Evolutionary conservation across 2,329 filamentous ascomycete species (phyloP).

Genomic region (Neophaeococcomyces aloes): DNA sequence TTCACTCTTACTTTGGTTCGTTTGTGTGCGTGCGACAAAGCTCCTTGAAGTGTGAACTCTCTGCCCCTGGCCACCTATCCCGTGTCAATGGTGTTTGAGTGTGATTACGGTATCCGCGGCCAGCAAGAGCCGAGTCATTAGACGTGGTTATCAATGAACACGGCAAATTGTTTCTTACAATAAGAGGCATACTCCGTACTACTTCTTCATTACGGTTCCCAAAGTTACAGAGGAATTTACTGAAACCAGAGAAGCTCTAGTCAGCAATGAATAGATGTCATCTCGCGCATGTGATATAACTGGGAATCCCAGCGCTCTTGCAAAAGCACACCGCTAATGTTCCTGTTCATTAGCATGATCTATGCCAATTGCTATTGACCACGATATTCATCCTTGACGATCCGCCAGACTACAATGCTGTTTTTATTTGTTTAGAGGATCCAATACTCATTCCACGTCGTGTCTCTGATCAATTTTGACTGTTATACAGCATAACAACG

Average conservation of each 20-base stretch:
- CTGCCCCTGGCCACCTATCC: no score
- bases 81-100: no score
- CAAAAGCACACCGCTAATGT: neutral
- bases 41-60: no score
- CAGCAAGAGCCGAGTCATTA: no score
- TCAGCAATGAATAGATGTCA: neutral
- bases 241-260: neutral
- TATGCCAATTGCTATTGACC: neutral
- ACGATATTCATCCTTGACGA: neutral
- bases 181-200: neutral
- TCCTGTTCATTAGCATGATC: neutral
- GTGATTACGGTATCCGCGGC: no score
- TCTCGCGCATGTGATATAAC: neutral
- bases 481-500: neutral
- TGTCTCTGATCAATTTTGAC: neutral
- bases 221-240: neutral
- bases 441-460: neutral
- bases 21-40: neutral
- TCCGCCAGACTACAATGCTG: no score
- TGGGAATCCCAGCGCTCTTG: neutral
- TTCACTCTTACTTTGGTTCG: neutral
- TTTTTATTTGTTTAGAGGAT: neutral
- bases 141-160: no score
- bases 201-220: neutral
- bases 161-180: neutral